Evolutionary conservation across 495 filamentous ascomycete genomes (phyloP).

Genomic region (Penicillium salamii): DNA sequence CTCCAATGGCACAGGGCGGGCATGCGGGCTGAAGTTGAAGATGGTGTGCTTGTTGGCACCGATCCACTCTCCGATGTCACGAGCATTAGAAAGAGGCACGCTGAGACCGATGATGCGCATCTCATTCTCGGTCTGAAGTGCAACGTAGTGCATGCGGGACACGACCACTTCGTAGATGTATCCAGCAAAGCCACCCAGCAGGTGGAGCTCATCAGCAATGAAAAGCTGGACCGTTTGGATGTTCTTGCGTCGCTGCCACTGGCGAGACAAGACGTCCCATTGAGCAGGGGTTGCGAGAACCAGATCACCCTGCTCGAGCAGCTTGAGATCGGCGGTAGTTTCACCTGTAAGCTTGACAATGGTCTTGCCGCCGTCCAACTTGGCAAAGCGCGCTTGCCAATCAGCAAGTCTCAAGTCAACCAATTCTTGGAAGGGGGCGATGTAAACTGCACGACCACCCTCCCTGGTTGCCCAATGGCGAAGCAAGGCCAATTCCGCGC

Average conservation of each 20-base stretch:
- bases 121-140: constrained; percentile 77
- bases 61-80: constrained; percentile 97
- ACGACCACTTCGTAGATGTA: constrained; percentile 95
- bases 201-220: constrained; percentile 93
- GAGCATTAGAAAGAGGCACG: constrained; percentile 86
- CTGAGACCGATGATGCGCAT: constrained; percentile 89
- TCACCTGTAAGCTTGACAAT: constrained; percentile 95
- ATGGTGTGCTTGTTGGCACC: constrained; percentile 98
- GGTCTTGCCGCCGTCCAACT: constrained; percentile 78
- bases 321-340: constrained; percentile 83
- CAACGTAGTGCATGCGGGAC: constrained; percentile 95
- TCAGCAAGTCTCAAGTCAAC: constrained; percentile 76
- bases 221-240: constrained; percentile 88
- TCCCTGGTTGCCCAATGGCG: constrained; percentile 76
- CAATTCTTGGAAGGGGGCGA: constrained; percentile 94
- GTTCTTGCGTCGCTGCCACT: constrained; percentile 95
- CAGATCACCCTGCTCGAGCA: constrained; percentile 84
- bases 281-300: constrained; percentile 90
- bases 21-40: constrained; percentile 95
- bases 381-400: constrained; percentile 75
- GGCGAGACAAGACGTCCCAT: constrained; percentile 93
- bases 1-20: constrained; percentile 83
- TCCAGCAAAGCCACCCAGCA: constrained; percentile 86
- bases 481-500: constrained; percentile 89
- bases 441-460: constrained; percentile 80